Base-by-base conservation (phyloP, 1,139 yeast species). In the Hyphopichia wangnamkhiaoensis region DNA sequence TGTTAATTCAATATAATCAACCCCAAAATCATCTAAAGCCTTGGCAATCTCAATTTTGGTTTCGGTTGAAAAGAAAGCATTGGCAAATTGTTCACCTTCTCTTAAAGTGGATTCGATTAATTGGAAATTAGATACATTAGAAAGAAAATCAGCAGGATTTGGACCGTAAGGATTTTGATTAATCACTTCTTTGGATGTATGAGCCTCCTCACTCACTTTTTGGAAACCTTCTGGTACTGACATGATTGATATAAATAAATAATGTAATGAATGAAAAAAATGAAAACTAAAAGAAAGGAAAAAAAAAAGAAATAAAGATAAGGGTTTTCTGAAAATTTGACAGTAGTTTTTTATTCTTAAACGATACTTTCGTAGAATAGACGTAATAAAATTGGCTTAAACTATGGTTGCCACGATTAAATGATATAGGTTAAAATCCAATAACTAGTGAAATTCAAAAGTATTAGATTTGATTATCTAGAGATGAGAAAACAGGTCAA, bases 21-120 rank as follows among this genome's bases (percentile, higher is more conserved):
- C 98, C 54, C 98, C 98, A 59, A 93, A 93, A 58, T 91, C 98
- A 63, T 91, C 98, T 48, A 93, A 74, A 14, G 98, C 98, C 75
- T 85, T 91, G 56, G 98, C 98, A 49, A 93, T 93, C 65, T 91
- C 97, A 50, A 93, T 91, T 75, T 93, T 93, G 76, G 89, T 93
- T 61, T 87, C 98, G 35, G 98, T 90, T 54, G 82, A 74, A 71
- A 93, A 93, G 67, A 91, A 93, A 9, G 98, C 96, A 61, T 91
- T 93, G 58, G 98, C 97, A 63, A 93, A 93, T 65, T 93, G 98
- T 70, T 93, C 98, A 63, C 98, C 98, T 69, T 93, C 98, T 76
- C 98, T 84, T 49, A 93, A 76, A 23, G 98, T 93, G 16, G 96
- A 88, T 70, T 93, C 98, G 58, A 93, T 93, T 56, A 93, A 71